A percentile compares a stretch with the other conserved stretches of the same genome.
Conservation (phyloP, 345 rosid genomes). For the Eucalyptus polybractea region DNA sequence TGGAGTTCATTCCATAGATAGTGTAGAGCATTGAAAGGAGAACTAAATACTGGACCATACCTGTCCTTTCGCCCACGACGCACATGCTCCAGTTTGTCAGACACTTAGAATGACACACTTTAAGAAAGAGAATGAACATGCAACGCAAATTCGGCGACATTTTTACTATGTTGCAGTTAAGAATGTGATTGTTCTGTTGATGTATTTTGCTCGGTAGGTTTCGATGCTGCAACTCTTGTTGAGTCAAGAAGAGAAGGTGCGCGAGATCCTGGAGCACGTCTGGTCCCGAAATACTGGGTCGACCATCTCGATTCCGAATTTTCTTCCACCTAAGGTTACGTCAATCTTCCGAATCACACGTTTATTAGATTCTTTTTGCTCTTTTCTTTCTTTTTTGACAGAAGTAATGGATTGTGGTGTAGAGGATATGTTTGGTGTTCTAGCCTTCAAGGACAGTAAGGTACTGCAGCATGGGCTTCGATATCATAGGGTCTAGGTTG, state of each 20-base stretch:
- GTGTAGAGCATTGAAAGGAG: neutral
- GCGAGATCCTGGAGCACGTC: constrained; percentile 44
- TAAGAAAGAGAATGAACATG: neutral
- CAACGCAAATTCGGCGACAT: neutral
- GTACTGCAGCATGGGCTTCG: neutral
- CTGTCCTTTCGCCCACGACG: neutral
- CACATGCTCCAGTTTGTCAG: neutral
- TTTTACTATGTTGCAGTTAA: neutral
- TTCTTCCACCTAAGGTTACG: constrained; percentile 73
- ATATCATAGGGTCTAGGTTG: neutral
- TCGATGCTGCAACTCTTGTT: constrained; percentile 61
- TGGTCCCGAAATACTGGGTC: constrained; percentile 31
- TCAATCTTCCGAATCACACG: neutral
- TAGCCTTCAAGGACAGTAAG: neutral
- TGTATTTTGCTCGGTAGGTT: constrained; percentile 23
- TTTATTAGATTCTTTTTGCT: neutral
- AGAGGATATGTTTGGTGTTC: neutral
- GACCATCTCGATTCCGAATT: constrained; percentile 40
- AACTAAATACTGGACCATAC: neutral
- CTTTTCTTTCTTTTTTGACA: neutral
- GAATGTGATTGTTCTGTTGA: neutral
- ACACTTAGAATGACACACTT: neutral
- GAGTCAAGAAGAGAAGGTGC: constrained; percentile 71
- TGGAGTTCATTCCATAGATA: neutral
- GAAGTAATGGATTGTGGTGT: neutral